Evolutionary conservation across 139 green algal species (phyloP), one percentile per base, ranked within the genome.

Genomic region (Protoeuglena noctilucae): DNA sequence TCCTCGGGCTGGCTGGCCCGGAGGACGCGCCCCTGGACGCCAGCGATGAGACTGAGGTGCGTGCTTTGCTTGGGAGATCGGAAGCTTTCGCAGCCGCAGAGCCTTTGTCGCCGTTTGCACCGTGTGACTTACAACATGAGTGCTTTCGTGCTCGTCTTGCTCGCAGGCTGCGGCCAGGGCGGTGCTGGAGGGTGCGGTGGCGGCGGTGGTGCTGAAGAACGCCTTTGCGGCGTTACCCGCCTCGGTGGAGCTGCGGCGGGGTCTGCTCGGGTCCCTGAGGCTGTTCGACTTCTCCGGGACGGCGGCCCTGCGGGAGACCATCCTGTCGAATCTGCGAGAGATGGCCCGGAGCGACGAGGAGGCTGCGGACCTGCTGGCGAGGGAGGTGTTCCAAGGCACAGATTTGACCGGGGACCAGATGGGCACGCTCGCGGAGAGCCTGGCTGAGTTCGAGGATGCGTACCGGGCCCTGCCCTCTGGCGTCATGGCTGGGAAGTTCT

Each of bases 1-100:
- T 94, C 12, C 75, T 96, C 43, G 84, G 81, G n/a, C 60, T 90
- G 2, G 60, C 61, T 17, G 45, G 58, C 14, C 56, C 66, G 5
- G 41, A 54, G 6, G 45, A 47, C 25, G 46, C 57, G n/a, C 50
- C 19, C 2, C 19, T 16, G 4, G 3, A 48, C 4, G 14, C 6
- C 17, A 16, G 57, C 29, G 57, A 54, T 39, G 23, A n/a, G n/a
- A n/a, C n/a, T n/a, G n/a, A n/a, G n/a, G n/a, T n/a, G n/a, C n/a
- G n/a, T n/a, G n/a, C n/a, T n/a, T n/a, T n/a, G n/a, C n/a, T n/a
- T n/a, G n/a, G n/a, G n/a, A n/a, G n/a, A n/a, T n/a, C n/a, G 57
- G 14, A 26, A 48, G 55, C 50, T 43, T 4, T 26, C 45, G 28
- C 24, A 61, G 7, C 31, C 16, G 31, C 34, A 23, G 43, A 55